Percentiles rank a stretch among this genome's conserved stretches.
Conservation (phyloP, 148 eudicot genomes). For the Fallopia convolvulus region DNA sequence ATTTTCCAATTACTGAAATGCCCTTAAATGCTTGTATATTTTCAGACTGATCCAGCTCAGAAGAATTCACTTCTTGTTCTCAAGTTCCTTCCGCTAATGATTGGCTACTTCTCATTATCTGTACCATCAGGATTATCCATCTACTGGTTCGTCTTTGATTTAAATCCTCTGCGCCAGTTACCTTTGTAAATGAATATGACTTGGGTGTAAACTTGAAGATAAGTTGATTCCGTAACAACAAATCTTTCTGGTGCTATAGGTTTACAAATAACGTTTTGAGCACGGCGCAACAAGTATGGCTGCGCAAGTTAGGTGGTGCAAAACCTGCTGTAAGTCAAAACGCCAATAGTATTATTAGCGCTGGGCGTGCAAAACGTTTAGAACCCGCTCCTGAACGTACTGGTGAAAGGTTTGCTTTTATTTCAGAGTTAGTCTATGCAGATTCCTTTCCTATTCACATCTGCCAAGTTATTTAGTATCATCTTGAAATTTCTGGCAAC, state of each 20-base stretch:
- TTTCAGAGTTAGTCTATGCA: not conserved
- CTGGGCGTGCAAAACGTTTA: constrained; percentile 82
- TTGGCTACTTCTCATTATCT: constrained; percentile 94
- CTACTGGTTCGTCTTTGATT: constrained; percentile 59
- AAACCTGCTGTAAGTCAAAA: constrained; percentile 70
- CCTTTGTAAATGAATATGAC: not conserved
- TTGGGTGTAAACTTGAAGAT: not conserved
- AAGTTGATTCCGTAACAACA: not conserved
- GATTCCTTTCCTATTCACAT: constrained; percentile 11
- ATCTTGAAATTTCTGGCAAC: constrained; percentile 7
- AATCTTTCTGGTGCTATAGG: constrained; percentile 25
- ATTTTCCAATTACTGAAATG: constrained; percentile 5
- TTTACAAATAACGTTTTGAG: constrained; percentile 93
- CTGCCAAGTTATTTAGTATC: constrained; percentile 16
- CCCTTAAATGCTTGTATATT: constrained; percentile 12
- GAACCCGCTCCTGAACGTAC: constrained; percentile 39
- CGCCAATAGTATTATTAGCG: constrained; percentile 78
- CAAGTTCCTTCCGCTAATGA: constrained; percentile 97
- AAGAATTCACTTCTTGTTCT: constrained; percentile 86
- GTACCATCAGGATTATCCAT: constrained; percentile 98
- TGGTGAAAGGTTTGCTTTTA: constrained; percentile 67
- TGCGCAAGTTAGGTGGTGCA: constrained; percentile 88
- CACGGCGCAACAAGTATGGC: constrained; percentile 97
- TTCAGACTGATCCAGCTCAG: constrained; percentile 89
- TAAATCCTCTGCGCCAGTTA: constrained; percentile 7